Evolutionary conservation across 805 yeast species (phyloP).

Genomic region (Starmerella apicola): DNA sequence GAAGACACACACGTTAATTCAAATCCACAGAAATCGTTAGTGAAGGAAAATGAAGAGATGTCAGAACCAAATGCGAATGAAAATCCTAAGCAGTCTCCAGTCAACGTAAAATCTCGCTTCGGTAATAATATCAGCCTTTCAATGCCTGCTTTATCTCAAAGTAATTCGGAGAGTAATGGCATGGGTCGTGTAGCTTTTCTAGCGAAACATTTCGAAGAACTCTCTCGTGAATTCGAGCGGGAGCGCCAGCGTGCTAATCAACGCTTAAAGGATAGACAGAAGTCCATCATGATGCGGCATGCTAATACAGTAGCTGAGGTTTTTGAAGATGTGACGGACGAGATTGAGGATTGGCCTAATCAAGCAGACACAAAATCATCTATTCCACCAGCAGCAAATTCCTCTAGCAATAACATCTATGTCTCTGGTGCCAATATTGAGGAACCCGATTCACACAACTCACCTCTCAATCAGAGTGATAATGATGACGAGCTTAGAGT

Average conservation of each 20-base stretch:
- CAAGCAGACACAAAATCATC: neutral
- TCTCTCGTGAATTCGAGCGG: conserved; percentile 73
- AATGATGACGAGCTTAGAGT: no score
- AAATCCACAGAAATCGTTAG: no score
- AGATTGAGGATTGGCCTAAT: conserved; percentile 25
- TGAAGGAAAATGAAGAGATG: no score
- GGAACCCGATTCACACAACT: no score
- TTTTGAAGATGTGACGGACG: conserved; percentile 72
- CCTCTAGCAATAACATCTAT: no score
- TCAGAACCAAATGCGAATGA: neutral
- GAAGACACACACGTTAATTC: neutral
- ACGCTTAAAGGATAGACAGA: conserved; percentile 43
- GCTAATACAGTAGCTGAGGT: conserved; percentile 85
- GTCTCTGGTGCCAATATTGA: no score
- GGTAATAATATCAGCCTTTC: conserved; percentile 18
- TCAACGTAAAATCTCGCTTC: conserved; percentile 14
- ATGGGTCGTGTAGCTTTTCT: conserved; percentile 26
- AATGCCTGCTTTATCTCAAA: conserved; percentile 40
- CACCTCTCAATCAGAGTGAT: no score
- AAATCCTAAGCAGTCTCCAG: conserved; percentile 3
- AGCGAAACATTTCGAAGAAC: conserved; percentile 60
- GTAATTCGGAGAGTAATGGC: conserved; percentile 1
- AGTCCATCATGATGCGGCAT: conserved; percentile 58
- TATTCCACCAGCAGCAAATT: neutral
- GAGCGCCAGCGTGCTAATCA: conserved; percentile 72